Evolutionary conservation across 495 filamentous ascomycete genomes (phyloP).

Genomic region (Zalerion maritima): DNA sequence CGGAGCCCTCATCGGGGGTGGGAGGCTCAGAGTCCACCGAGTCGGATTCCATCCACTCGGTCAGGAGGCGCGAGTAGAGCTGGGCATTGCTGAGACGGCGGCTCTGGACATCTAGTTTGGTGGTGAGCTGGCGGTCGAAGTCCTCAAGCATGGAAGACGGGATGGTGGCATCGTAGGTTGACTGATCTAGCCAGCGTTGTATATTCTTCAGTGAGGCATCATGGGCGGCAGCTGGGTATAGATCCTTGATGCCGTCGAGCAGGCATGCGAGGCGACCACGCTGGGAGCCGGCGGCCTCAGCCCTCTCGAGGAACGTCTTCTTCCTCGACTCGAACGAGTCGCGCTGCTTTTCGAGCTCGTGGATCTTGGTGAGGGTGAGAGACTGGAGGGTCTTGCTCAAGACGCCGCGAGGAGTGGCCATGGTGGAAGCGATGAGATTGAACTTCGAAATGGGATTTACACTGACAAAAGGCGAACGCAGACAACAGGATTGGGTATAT

Average conservation of each 20-base stretch:
- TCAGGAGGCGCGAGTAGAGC: slow-evolving; percentile 47
- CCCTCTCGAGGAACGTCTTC: slow-evolving; percentile 17
- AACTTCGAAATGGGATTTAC: no score
- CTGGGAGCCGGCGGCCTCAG: slow-evolving; percentile 13
- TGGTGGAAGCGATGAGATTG: no score
- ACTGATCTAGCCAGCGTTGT: slow-evolving; percentile 22
- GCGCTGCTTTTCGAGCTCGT: slow-evolving; percentile 45
- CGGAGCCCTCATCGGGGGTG: slow-evolving; percentile 2
- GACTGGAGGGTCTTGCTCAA: slow-evolving; percentile 48
- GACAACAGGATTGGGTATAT: no score
- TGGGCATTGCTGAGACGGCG: slow-evolving; percentile 42
- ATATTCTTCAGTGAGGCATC: slow-evolving; percentile 17
- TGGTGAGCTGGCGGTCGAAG: slow-evolving; percentile 27
- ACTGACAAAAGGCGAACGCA: no score
- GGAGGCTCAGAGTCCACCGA: no score
- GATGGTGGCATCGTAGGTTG: slow-evolving; percentile 22
- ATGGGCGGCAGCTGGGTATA: slow-evolving; percentile 13
- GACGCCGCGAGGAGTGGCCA: slow-evolving; percentile 19
- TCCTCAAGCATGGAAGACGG: slow-evolving; percentile 16
- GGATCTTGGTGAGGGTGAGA: slow-evolving; percentile 51
- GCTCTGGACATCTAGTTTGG: slow-evolving; percentile 29
- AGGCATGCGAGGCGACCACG: slow-evolving; percentile 23
- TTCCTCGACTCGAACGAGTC: slow-evolving; percentile 35
- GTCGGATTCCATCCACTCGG: slow-evolving; percentile 40
- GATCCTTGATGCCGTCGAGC: slow-evolving; percentile 23